Conservation (phyloP, 2,329 filamentous ascomycete species). For the Colletotrichum simmondsii region DNA sequence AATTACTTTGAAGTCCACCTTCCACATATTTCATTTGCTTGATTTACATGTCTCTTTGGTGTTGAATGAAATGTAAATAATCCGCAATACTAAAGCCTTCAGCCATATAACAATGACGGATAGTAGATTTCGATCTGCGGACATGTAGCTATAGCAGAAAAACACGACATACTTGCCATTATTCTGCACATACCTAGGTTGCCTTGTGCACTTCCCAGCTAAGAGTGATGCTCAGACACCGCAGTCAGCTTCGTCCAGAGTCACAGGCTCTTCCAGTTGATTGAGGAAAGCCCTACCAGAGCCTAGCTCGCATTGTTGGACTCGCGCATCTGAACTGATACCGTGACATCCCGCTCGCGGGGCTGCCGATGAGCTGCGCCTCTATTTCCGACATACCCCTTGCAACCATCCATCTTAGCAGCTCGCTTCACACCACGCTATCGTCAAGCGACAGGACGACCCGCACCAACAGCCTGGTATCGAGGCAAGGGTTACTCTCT, state of each 20-base stretch:
- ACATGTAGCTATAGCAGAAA: too few species aligned
- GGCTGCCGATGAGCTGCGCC: neutral
- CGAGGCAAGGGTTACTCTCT: neutral
- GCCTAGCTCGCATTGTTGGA: neutral
- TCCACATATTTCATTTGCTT: neutral
- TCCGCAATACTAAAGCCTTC: neutral
- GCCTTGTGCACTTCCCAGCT: too few species aligned
- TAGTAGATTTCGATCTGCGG: too few species aligned
- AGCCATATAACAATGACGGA: too few species aligned
- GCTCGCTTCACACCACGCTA: neutral
- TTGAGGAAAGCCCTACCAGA: too few species aligned
- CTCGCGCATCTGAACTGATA: neutral
- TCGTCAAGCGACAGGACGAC: neutral
- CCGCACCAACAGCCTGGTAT: neutral
- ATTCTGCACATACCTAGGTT: too few species aligned
- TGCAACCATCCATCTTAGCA: neutral
- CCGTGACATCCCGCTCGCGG: neutral
- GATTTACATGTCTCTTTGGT: neutral
- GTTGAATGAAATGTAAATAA: neutral
- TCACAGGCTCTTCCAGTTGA: neutral
- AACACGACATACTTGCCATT: too few species aligned
- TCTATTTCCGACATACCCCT: neutral
- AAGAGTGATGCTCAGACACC: too few species aligned
- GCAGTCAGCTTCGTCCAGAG: neutral
- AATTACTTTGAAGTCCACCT: neutral